Conservation (phyloP, 2,329 filamentous ascomycete species). For the Apiospora marii region DNA sequence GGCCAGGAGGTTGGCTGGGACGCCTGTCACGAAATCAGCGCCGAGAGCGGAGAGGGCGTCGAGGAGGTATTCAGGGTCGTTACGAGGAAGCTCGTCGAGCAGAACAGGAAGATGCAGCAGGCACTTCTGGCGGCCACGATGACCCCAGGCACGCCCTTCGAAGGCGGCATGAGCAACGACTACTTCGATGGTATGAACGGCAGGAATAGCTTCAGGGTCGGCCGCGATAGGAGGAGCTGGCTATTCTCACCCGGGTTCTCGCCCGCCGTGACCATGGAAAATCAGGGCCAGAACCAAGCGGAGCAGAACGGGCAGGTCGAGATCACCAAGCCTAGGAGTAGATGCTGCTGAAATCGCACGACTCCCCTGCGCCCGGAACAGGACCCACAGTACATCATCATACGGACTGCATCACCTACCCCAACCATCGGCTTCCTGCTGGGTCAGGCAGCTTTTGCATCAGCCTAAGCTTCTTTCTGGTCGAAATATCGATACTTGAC, state of each 20-base stretch:
- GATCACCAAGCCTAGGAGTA: slow-evolving; percentile 24
- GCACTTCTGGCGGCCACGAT: slow-evolving; percentile 64
- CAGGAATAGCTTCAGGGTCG: slow-evolving; percentile 63
- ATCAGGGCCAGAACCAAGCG: slow-evolving; percentile 36
- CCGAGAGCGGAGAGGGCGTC: slow-evolving; percentile 92
- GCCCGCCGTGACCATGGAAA: slow-evolving; percentile 60
- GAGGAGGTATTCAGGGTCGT: slow-evolving; percentile 90
- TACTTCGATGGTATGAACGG: slow-evolving; percentile 61
- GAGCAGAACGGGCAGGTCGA: slow-evolving; percentile 27
- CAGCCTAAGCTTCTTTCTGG: slow-evolving; percentile 16
- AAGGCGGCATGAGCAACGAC: slow-evolving; percentile 43
- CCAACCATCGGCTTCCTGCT: background rate
- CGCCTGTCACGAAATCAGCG: slow-evolving; percentile 95
- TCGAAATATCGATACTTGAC: background rate
- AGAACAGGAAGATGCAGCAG: slow-evolving; percentile 69
- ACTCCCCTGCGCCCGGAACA: background rate
- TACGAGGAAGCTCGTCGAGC: slow-evolving; percentile 68
- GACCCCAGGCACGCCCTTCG: slow-evolving; percentile 56
- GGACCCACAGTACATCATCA: slow-evolving; percentile 5
- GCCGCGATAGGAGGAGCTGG: slow-evolving; percentile 66
- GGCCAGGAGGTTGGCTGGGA: slow-evolving; percentile 95
- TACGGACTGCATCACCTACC: slow-evolving; percentile 15
- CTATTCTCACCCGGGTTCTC: slow-evolving; percentile 63
- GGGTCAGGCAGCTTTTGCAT: slow-evolving; percentile 19
- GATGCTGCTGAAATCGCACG: slow-evolving; percentile 25